These are phyloP conservation scores for Pseudogymnoascus sp. DNA, from an alignment of 2,329 filamentous ascomycete genomes.

Conservation along the genomic window DNA sequence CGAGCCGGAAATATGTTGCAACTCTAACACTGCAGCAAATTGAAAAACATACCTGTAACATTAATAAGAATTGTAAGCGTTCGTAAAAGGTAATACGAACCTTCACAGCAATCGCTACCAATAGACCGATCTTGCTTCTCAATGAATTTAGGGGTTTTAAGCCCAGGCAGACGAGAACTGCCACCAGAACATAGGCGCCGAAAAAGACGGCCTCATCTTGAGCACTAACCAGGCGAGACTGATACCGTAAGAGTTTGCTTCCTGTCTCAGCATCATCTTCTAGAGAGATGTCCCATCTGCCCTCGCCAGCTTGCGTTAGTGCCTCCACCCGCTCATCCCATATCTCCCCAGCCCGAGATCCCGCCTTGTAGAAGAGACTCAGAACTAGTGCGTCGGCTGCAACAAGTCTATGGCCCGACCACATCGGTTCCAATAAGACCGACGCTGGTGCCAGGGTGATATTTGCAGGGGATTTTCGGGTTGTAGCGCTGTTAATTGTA, in stretches of 20 bases:
- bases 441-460: slow-evolving; percentile 43
- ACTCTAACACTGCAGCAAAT: background rate
- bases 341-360: slow-evolving; percentile 30
- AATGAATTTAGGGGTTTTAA: background rate
- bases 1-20: background rate
- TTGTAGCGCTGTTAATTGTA: slow-evolving; percentile 39
- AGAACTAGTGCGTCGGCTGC: slow-evolving; percentile 46
- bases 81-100: background rate
- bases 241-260: slow-evolving; percentile 14
- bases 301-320: slow-evolving; percentile 15
- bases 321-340: slow-evolving; percentile 32
- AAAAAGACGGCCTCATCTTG: background rate
- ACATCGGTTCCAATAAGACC: slow-evolving; percentile 45
- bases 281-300: slow-evolving; percentile 20
- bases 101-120: background rate
- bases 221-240: background rate
- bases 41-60: background rate
- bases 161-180: background rate
- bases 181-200: background rate
- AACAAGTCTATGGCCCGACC: slow-evolving; percentile 36
- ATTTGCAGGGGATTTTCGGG: slow-evolving; percentile 36
- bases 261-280: slow-evolving; percentile 15
- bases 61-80: background rate
- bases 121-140: background rate
- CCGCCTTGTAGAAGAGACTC: slow-evolving; percentile 41